Evolutionary conservation across 2,329 filamentous ascomycete genomes (phyloP).

Genomic region (Aureobasidium zeae): DNA sequence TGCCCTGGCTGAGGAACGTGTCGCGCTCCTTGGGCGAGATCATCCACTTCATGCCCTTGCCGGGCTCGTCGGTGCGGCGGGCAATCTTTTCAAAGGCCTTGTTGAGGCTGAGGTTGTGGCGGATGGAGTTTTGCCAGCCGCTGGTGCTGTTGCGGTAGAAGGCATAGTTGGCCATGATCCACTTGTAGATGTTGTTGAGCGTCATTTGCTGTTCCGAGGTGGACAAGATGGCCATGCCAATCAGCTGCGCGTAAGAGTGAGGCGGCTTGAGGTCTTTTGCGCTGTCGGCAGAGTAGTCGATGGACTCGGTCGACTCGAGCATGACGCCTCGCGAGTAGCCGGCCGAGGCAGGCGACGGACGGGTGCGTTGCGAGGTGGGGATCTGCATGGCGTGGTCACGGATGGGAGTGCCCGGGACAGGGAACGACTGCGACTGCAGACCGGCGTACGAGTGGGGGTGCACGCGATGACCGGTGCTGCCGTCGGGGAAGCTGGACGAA

Average conservation of each 20-base stretch:
- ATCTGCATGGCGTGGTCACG: conserved; percentile 21
- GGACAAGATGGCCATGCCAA: conserved; percentile 88
- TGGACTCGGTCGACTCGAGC: conserved; percentile 46
- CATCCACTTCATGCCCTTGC: conserved; percentile 99
- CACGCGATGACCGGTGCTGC: conserved; percentile 22
- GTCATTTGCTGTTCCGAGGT: conserved; percentile 83
- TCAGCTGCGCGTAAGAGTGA: conserved; percentile 93
- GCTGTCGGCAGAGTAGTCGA: conserved; percentile 72
- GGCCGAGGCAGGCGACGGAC: conserved; percentile 37
- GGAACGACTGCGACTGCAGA: conserved; percentile 27
- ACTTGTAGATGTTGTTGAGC: conserved; percentile 84
- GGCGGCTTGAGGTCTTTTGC: conserved; percentile 90
- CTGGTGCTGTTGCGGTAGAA: conserved; percentile 81
- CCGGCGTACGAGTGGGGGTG: conserved; percentile 30
- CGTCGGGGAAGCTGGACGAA: conserved; percentile 18
- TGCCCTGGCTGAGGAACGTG: conserved; percentile 69
- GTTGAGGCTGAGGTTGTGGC: conserved; percentile 90
- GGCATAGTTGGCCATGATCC: conserved; percentile 82
- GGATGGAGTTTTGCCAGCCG: conserved; percentile 98
- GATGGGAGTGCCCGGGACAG: conserved; percentile 29
- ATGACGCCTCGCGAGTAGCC: conserved; percentile 42
- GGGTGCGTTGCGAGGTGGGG: conserved; percentile 25
- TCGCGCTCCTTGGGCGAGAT: conserved; percentile 76
- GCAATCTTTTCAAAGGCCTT: conserved; percentile 92
- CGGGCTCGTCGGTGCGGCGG: conserved; percentile 84